Base-by-base conservation (phyloP, 169 alveolate species). In the Cryptosporidium ryanae region DNA sequence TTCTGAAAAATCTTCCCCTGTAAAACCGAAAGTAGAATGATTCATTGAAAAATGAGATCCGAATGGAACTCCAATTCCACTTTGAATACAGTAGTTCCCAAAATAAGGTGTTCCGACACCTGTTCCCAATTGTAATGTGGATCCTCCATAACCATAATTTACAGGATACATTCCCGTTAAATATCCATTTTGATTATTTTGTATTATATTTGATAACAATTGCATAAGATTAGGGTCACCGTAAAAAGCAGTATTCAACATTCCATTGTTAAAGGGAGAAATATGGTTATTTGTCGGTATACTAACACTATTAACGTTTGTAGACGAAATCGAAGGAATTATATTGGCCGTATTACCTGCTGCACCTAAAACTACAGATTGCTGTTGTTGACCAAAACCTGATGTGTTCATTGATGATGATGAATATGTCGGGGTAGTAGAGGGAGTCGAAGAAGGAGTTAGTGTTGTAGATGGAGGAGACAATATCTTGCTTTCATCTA, bases 381-480 rank as follows among this genome's bases (percentile, higher is more conserved):
- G 59, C n/a, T 52, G 66, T 15, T 52, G 83, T n/a, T 31, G 65
- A 50, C 46, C 1, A 44, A 66, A 25, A 48, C 46, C 46, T 25
- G 83, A 64, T 49, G 65, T 27, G 1, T 3, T 4, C 10, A 68
- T 18, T 10, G 66, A 54, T 25, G 83, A 32, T 18, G 65, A 15
- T 13, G 83, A 68, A 17, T 64, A 25, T 13, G 65, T 32, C 5
- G 83, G 83, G 13, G 83, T 68, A 12, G 23, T 29, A 32, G 83
- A 68, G 25, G 83, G 83, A 10, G 83, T 68, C 23, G 83, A 68
- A 27, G 65, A 68, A 23, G 83, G 83, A n/a, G 83, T 68, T 25
- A 68, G 32, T 31, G 83, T 68, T 23, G 83, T 68, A 17, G 83
- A 68, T 68, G 83, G 66, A 3, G 83, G 83, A 7, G 83, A 68